Percentiles rank a stretch among this genome's conserved stretches.
These are phyloP conservation scores for Hirsutella rhossiliensis DNA, from an alignment of 2,329 filamentous ascomycete genomes.

Conservation along the genomic window DNA sequence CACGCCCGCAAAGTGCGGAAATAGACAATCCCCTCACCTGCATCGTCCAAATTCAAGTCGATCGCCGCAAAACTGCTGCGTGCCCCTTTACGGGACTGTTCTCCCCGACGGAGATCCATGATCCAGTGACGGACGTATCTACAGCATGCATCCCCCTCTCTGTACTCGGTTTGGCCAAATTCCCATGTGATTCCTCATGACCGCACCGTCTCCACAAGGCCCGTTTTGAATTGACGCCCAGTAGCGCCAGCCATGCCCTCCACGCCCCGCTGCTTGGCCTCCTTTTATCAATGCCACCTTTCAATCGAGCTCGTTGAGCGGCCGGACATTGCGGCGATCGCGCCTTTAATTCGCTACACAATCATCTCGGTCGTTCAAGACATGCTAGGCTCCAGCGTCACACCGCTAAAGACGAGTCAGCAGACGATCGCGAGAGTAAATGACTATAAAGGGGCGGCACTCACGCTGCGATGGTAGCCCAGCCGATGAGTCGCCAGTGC, in stretches of 20 bases:
- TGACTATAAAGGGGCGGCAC: constrained; percentile 15
- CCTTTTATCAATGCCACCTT: background rate
- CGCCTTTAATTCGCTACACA: background rate
- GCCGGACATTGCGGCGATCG: background rate
- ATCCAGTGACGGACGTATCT: background rate
- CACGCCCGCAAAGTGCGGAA: constrained; percentile 79
- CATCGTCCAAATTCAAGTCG: constrained; percentile 8
- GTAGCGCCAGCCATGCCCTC: background rate
- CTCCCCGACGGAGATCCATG: background rate
- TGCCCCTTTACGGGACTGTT: constrained; percentile 3
- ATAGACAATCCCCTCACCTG: constrained; percentile 18
- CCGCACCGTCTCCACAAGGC: background rate
- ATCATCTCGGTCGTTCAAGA: constrained; percentile 18
- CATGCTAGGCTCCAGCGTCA: constrained; percentile 39
- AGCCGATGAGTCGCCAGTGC: constrained; percentile 93
- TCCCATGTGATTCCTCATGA: background rate
- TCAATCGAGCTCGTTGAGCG: background rate
- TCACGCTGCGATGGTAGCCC: constrained; percentile 68
- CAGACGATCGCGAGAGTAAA: background rate
- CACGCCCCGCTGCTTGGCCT: background rate
- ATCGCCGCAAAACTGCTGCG: constrained; percentile 7
- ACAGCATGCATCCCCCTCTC: background rate
- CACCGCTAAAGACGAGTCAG: constrained; percentile 28
- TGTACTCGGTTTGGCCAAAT: background rate
- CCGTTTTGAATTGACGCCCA: background rate